A percentile compares a stretch with the other conserved stretches of the same genome.
Evolutionary conservation across 2,329 filamentous ascomycete genomes (phyloP).

Genomic region (Stromatinia cepivora): DNA sequence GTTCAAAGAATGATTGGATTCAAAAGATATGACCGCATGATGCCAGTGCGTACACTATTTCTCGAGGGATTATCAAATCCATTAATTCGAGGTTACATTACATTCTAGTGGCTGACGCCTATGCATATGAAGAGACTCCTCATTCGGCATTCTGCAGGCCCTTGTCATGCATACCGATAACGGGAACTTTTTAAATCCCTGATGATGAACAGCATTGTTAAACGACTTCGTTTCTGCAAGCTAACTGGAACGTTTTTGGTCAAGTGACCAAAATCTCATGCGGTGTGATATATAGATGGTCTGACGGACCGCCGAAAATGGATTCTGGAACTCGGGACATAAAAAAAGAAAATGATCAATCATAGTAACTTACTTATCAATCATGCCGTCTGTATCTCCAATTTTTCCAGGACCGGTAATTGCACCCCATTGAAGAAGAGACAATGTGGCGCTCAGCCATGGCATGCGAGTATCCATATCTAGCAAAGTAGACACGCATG

Average conservation of each 20-base stretch:
- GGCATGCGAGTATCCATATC: slow-evolving; percentile 82
- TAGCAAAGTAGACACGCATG: slow-evolving; percentile 69
- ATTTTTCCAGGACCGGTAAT: slow-evolving; percentile 73
- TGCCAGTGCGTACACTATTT: slow-evolving; percentile 23
- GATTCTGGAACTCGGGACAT: slow-evolving; percentile 11
- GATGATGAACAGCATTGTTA: slow-evolving; percentile 25
- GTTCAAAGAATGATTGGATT: slow-evolving; percentile 29
- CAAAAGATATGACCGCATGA: slow-evolving; percentile 24
- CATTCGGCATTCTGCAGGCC: slow-evolving; percentile 30
- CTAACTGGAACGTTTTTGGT: slow-evolving; percentile 43
- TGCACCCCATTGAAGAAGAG: slow-evolving; percentile 72
- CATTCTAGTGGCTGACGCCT: slow-evolving; percentile 25
- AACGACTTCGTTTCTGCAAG: slow-evolving; percentile 35
- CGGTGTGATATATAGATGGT: slow-evolving; percentile 25
- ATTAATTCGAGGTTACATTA: slow-evolving; percentile 29
- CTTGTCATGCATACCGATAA: slow-evolving; percentile 39
- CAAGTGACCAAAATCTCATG: slow-evolving; percentile 49
- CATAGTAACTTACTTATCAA: slow-evolving; percentile 73
- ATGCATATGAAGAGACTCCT: slow-evolving; percentile 19
- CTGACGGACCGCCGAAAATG: slow-evolving; percentile 23
- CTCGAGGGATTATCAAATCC: slow-evolving; percentile 15
- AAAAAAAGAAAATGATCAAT: slow-evolving; percentile 26
- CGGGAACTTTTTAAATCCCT: slow-evolving; percentile 22
- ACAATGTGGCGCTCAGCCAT: slow-evolving; percentile 77
- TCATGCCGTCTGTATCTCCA: slow-evolving; percentile 70